Percentiles rank a stretch among this genome's conserved stretches.
These are phyloP conservation scores for Proliferodiscus dingleyae DNA, from an alignment of 2,329 filamentous ascomycete species.

Conservation along the genomic window DNA sequence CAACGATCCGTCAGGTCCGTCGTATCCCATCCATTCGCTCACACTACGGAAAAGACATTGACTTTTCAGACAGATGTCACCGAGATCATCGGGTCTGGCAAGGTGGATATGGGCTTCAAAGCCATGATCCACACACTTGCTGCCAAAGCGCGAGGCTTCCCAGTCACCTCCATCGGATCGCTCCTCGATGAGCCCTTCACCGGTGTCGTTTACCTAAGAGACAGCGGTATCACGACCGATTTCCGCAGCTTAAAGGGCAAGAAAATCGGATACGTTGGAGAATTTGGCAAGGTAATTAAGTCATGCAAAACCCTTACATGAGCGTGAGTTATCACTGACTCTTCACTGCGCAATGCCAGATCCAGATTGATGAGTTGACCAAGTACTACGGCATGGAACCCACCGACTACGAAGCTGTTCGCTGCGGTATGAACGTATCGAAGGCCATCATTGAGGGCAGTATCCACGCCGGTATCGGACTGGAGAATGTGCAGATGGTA, in stretches of 20 bases:
- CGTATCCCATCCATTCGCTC: not conserved
- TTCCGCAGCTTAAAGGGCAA: constrained; percentile 72
- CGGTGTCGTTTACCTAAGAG: constrained; percentile 71
- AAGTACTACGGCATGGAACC: constrained; percentile 72
- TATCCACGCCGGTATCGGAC: constrained; percentile 71
- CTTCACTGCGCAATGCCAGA: constrained; percentile 38
- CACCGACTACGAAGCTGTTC: constrained; percentile 68
- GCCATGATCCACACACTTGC: constrained; percentile 81
- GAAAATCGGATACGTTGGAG: constrained; percentile 73
- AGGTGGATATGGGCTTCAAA: constrained; percentile 76
- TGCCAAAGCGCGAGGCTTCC: constrained; percentile 71
- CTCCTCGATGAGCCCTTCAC: constrained; percentile 78
- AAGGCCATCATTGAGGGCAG: constrained; percentile 68
- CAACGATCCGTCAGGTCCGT: constrained; percentile 66
- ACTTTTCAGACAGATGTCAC: constrained; percentile 62
- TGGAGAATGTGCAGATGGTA: constrained; percentile 81
- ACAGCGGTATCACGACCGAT: constrained; percentile 68
- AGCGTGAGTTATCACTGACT: too few relatives aligned
- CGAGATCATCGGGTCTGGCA: constrained; percentile 72
- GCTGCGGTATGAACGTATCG: constrained; percentile 77
- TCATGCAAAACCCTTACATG: too few relatives aligned
- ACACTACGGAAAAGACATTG: not conserved
- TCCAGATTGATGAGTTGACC: constrained; percentile 77
- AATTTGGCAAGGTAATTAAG: constrained; percentile 74
- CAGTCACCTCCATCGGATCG: constrained; percentile 66